phyloP scores from a whole-genome alignment of 2,329 filamentous ascomycete genomes.

The Coleophoma cylindrospora region DNA sequence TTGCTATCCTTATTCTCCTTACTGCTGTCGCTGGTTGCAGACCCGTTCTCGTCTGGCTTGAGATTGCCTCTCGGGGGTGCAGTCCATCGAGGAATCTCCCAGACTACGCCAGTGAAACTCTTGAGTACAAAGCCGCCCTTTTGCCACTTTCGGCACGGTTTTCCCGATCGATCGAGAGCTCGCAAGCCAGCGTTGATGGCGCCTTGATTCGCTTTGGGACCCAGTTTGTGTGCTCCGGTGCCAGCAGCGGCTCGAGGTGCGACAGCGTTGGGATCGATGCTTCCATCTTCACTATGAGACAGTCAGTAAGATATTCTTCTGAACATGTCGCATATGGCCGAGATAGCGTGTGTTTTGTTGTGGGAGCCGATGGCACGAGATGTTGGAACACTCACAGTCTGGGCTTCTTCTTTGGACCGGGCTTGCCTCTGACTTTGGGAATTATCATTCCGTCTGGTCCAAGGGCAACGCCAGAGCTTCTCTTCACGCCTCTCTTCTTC shows the following conservation, averaged over 20 bases:
- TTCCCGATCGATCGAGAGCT: conserved; percentile 85
- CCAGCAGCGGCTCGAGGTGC: conserved; percentile 36
- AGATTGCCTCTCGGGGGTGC: conserved; percentile 57
- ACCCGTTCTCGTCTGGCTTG: conserved; percentile 38
- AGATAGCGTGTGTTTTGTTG: background rate
- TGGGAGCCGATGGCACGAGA: background rate
- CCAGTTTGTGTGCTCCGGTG: conserved; percentile 67
- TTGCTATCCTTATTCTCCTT: conserved; percentile 61
- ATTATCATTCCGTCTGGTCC: conserved; percentile 45
- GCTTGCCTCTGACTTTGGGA: conserved; percentile 76
- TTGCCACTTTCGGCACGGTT: conserved; percentile 88
- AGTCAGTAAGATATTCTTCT: conserved; percentile 23
- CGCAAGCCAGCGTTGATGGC: conserved; percentile 96
- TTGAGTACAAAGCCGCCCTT: conserved; percentile 79
- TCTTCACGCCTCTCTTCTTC: conserved; percentile 73
- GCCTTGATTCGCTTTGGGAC: conserved; percentile 93
- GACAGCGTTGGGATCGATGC: conserved; percentile 49
- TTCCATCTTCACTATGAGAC: conserved; percentile 52
- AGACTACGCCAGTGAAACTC: conserved; percentile 84
- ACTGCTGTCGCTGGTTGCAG: conserved; percentile 43
- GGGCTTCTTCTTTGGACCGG: conserved; percentile 94
- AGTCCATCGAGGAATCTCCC: conserved; percentile 80
- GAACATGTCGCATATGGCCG: background rate
- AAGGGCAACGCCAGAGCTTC: conserved; percentile 59
- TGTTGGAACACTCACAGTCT: conserved; percentile 66